Conservation (phyloP, 768 basidiomycete genomes). For the Inosperma sp. region DNA sequence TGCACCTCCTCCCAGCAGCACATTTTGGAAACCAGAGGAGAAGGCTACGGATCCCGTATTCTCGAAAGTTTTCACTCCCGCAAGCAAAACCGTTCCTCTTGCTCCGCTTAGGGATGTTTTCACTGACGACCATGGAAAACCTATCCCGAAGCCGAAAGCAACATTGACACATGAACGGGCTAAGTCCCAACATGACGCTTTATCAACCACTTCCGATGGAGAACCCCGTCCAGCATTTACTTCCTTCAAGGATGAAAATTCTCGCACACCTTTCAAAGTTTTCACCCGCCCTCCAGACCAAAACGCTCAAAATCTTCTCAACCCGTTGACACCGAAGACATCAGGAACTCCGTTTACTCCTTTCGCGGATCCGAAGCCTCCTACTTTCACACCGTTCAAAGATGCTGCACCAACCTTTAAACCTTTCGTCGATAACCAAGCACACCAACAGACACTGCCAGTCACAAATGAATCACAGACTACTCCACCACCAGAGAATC, state of each 20-base stretch:
- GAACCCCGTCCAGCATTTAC: conserved; percentile 28
- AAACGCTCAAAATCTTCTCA: conserved; percentile 35
- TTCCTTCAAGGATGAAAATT: conserved; percentile 41
- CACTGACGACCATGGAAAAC: conserved; percentile 43
- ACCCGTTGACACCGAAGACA: conserved; percentile 46
- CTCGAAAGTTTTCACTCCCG: conserved; percentile 64
- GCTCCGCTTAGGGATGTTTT: conserved; percentile 42
- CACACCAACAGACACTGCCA: conserved; percentile 21
- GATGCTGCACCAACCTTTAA: conserved; percentile 26
- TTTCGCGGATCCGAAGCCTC: conserved; percentile 32
- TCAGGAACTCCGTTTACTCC: conserved; percentile 38
- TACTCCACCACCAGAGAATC: conserved; percentile 23
- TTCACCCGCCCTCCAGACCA: conserved; percentile 69
- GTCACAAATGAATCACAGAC: too few species aligned
- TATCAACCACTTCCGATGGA: conserved; percentile 20
- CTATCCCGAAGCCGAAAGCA: conserved; percentile 33
- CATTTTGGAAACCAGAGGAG: conserved; percentile 36
- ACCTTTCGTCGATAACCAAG: conserved; percentile 28
- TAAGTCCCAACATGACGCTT: conserved; percentile 37
- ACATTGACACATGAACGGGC: conserved; percentile 37
- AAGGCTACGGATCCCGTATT: conserved; percentile 41
- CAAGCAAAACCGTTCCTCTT: conserved; percentile 35
- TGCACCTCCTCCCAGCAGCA: conserved; percentile 19
- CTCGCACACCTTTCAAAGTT: conserved; percentile 56
- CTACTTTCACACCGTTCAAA: conserved; percentile 38